A percentile compares a stretch with the other conserved stretches of the same genome.
These are phyloP conservation scores for Stachybotrys elegans DNA, from an alignment of 2,329 filamentous ascomycete genomes.

Conservation along the genomic window DNA sequence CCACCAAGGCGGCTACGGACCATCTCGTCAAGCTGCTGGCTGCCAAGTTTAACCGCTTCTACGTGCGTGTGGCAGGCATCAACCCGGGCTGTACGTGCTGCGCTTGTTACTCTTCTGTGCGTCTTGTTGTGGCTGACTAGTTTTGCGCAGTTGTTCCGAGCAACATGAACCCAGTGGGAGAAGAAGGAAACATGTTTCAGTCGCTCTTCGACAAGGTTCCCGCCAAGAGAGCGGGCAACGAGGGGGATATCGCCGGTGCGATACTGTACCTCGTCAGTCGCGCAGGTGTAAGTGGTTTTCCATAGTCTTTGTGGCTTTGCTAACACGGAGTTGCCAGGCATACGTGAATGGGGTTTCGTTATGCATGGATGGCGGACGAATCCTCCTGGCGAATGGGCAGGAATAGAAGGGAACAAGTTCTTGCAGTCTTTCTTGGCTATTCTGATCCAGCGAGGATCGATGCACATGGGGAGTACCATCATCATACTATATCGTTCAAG, in stretches of 20 bases:
- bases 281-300: conserved; percentile 21
- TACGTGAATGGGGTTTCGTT: conserved; percentile 24
- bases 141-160: conserved; percentile 23
- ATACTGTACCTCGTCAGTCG: conserved; percentile 24
- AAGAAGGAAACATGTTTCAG: conserved; percentile 25
- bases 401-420: conserved; percentile 7
- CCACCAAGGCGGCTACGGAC: conserved; percentile 47
- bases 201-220: conserved; percentile 25
- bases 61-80: conserved; percentile 26
- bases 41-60: conserved; percentile 35
- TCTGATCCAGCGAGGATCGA: too few relatives aligned
- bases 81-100: conserved; percentile 26
- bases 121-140: neutral
- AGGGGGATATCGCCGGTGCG: conserved; percentile 23
- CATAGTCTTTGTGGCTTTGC: neutral
- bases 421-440: too few relatives aligned
- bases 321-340: conserved; percentile 13
- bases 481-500: too few relatives aligned
- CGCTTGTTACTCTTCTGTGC: neutral
- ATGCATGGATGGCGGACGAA: conserved; percentile 23
- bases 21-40: conserved; percentile 44
- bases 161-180: conserved; percentile 26
- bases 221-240: conserved; percentile 22
- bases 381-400: conserved; percentile 25
- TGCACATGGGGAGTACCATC: too few relatives aligned